Percentiles rank a stretch among this genome's conserved stretches.
These are phyloP conservation scores for Phylloporus arenicola DNA, from an alignment of 768 basidiomycete species.

Conservation along the genomic window DNA sequence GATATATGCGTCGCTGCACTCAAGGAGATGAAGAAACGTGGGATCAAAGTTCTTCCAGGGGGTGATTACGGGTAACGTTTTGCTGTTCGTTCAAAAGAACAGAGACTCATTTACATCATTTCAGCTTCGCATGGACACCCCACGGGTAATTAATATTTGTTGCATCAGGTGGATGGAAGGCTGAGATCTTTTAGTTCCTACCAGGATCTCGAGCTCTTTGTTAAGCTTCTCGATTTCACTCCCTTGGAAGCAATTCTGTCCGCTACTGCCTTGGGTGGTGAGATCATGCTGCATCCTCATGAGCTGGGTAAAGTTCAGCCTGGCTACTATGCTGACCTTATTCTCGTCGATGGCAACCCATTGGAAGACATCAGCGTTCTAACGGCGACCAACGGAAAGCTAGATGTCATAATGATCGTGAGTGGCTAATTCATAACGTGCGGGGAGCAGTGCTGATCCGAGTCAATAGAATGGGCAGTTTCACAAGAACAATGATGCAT, in stretches of 20 bases:
- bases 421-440: conserved; percentile 1
- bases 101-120: not conserved
- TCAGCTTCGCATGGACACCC: conserved; percentile 29
- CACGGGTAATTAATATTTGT: conserved; percentile 19
- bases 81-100: not conserved
- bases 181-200: conserved; percentile 26
- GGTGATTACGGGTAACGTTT: conserved; percentile 33
- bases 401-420: conserved; percentile 34
- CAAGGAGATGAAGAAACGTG: conserved; percentile 34
- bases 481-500: conserved; percentile 11
- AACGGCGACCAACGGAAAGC: conserved; percentile 26
- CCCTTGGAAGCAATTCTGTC: conserved; percentile 36
- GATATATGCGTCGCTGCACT: conserved; percentile 30
- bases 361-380: conserved; percentile 32
- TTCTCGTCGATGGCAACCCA: conserved; percentile 34
- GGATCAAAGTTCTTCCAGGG: conserved; percentile 34
- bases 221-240: conserved; percentile 30
- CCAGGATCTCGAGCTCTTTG: conserved; percentile 34
- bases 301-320: conserved; percentile 35
- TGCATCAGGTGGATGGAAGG: not conserved
- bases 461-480: conserved; percentile 22
- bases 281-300: conserved; percentile 32
- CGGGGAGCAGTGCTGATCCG: not conserved
- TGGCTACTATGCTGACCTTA: conserved; percentile 34
- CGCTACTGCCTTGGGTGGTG: conserved; percentile 33